Conservation (phyloP, 441 rosid species). For the Sinapis alba region DNA sequence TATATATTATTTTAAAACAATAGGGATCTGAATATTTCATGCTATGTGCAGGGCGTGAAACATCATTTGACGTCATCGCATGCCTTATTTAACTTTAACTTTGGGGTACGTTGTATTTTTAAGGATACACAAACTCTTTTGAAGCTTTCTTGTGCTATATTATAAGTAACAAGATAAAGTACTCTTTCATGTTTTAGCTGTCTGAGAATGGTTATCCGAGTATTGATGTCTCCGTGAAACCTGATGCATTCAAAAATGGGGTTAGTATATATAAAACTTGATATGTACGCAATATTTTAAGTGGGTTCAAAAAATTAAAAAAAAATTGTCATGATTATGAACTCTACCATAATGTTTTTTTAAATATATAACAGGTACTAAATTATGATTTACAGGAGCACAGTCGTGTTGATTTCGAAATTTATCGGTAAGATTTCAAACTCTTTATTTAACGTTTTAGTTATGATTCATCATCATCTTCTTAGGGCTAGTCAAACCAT, state of each 20-base stretch:
- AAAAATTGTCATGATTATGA: conserved; percentile 3
- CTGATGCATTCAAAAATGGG: conserved; percentile 59
- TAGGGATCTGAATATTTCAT: not conserved
- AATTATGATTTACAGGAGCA: conserved; percentile 46
- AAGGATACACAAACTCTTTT: conserved; percentile 20
- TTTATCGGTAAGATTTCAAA: conserved; percentile 49
- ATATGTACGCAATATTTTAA: not conserved
- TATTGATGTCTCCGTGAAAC: conserved; percentile 68
- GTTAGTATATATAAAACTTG: conserved; percentile 42
- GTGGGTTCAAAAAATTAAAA: conserved; percentile 17
- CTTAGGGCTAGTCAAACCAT: not conserved
- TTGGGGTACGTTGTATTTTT: conserved; percentile 67
- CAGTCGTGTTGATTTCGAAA: conserved; percentile 46
- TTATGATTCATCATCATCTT: not conserved
- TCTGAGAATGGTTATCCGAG: conserved; percentile 54
- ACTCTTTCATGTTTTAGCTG: conserved; percentile 47
- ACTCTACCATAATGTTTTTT: conserved; percentile 23
- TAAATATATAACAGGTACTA: conserved; percentile 45
- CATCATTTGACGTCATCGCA: conserved; percentile 74
- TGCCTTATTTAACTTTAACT: conserved; percentile 67
- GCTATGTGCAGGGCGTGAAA: conserved; percentile 62
- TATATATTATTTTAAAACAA: not conserved
- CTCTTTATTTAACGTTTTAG: conserved; percentile 7
- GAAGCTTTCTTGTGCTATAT: conserved; percentile 26
- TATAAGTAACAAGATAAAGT: conserved; percentile 31